These are phyloP conservation scores for Pichia occidentalis DNA, from an alignment of 805 yeast genomes.

Conservation along the genomic window DNA sequence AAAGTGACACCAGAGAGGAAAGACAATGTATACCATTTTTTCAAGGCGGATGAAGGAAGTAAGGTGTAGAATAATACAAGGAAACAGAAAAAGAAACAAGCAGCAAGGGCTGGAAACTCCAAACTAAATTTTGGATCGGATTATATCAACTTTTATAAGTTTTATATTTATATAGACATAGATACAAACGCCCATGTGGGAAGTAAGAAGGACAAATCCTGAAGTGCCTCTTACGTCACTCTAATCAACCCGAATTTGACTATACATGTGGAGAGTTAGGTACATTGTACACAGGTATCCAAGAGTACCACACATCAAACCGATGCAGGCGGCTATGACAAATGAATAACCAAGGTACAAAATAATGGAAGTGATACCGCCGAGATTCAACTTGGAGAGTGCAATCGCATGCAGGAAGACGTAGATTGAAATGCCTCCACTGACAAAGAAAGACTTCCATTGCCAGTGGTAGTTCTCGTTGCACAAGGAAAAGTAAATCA, in stretches of 20 bases:
- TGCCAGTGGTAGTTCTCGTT: conserved; percentile 96
- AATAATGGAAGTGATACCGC: conserved; percentile 68
- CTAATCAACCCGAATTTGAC: conserved; percentile 80
- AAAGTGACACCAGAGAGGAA: too few species aligned
- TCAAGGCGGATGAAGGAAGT: too few species aligned
- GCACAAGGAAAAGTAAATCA: conserved; percentile 79
- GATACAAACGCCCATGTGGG: not conserved
- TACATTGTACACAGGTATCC: conserved; percentile 73
- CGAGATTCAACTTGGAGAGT: conserved; percentile 62
- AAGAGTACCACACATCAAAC: conserved; percentile 80
- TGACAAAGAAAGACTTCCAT: conserved; percentile 82
- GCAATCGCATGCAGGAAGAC: conserved; percentile 78
- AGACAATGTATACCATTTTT: too few species aligned
- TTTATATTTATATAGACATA: not conserved
- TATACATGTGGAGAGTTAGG: conserved; percentile 73
- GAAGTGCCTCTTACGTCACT: not conserved
- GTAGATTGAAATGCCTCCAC: conserved; percentile 85
- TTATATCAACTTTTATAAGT: not conserved
- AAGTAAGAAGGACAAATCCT: not conserved
- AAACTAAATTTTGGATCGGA: too few species aligned
- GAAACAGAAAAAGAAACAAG: too few species aligned
- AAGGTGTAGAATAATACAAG: too few species aligned
- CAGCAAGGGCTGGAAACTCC: too few species aligned
- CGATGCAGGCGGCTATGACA: conserved; percentile 62
- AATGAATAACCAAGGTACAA: conserved; percentile 79